phyloP scores from a whole-genome alignment of 2,329 filamentous ascomycete species.

The Colletotrichum sp. region DNA sequence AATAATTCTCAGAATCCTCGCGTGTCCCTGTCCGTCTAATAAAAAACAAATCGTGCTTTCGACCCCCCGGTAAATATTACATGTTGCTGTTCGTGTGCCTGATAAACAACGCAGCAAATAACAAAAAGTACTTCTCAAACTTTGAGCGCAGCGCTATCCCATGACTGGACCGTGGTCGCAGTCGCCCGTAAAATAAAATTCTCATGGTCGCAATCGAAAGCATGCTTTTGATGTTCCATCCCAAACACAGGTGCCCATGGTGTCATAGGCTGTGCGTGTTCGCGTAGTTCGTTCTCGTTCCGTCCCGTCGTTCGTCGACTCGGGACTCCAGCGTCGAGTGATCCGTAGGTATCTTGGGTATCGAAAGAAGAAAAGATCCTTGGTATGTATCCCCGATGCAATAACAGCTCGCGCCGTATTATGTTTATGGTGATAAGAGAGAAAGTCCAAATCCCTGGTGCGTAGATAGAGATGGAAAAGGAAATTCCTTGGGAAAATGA shows the following conservation, averaged over 20 bases:
- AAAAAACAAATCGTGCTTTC: neutral
- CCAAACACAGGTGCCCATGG: conserved; percentile 2
- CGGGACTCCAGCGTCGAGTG: neutral
- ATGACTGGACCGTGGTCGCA: conserved; percentile 2
- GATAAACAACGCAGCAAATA: too few relatives aligned
- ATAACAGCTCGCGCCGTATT: conserved; percentile 22
- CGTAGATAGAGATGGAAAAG: conserved; percentile 7
- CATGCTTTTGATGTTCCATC: conserved; percentile 16
- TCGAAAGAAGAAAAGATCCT: conserved; percentile 22
- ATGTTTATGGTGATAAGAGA: conserved; percentile 20
- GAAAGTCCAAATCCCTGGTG: conserved; percentile 13
- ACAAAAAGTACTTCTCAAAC: neutral
- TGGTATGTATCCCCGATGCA: conserved; percentile 19
- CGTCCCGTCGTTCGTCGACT: neutral
- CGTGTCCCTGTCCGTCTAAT: neutral
- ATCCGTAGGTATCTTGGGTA: conserved; percentile 21
- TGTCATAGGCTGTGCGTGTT: conserved; percentile 10
- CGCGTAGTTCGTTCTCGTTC: conserved; percentile 18
- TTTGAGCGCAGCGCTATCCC: conserved; percentile 1
- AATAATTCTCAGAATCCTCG: neutral
- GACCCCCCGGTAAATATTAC: neutral
- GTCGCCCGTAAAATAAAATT: neutral
- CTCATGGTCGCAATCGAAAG: conserved; percentile 10
- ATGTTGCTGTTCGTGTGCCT: neutral
- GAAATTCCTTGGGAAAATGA: conserved; percentile 15